Conservation (phyloP, 495 filamentous ascomycete genomes). For the Penicillium flavigenum region DNA sequence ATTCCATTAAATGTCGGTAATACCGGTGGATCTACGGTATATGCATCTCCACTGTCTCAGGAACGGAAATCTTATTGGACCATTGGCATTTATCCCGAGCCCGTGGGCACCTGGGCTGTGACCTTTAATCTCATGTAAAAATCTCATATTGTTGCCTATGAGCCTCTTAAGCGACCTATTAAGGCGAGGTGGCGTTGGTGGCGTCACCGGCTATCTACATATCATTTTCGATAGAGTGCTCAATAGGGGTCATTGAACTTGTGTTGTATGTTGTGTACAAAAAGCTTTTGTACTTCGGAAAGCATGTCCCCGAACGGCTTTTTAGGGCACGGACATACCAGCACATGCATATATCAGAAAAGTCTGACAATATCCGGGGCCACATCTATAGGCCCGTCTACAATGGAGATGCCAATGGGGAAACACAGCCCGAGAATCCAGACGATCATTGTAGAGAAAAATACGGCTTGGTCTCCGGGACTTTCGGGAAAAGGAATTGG, state of each 20-base stretch:
- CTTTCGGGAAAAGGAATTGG: background rate
- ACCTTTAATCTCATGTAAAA: constrained; percentile 12
- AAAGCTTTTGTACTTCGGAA: background rate
- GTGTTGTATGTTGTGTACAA: background rate
- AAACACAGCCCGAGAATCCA: background rate
- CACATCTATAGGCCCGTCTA: background rate
- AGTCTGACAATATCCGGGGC: background rate
- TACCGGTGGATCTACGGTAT: constrained; percentile 9
- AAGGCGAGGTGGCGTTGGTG: background rate
- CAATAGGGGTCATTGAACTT: background rate
- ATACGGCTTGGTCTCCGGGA: background rate
- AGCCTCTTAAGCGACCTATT: constrained; percentile 2
- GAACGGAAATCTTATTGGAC: constrained; percentile 12
- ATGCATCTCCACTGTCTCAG: constrained; percentile 18
- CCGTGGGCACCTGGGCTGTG: background rate
- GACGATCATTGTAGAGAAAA: background rate
- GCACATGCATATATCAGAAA: background rate
- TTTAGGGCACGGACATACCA: background rate
- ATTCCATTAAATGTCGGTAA: background rate
- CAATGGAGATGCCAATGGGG: background rate
- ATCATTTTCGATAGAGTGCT: background rate
- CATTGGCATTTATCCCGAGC: background rate
- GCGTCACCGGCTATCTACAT: background rate
- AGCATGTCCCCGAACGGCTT: background rate
- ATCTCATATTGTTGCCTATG: background rate